A percentile compares a stretch with the other conserved stretches of the same genome.
Conservation (phyloP, 2,329 filamentous ascomycete species). For the Penicillium olsonii region DNA sequence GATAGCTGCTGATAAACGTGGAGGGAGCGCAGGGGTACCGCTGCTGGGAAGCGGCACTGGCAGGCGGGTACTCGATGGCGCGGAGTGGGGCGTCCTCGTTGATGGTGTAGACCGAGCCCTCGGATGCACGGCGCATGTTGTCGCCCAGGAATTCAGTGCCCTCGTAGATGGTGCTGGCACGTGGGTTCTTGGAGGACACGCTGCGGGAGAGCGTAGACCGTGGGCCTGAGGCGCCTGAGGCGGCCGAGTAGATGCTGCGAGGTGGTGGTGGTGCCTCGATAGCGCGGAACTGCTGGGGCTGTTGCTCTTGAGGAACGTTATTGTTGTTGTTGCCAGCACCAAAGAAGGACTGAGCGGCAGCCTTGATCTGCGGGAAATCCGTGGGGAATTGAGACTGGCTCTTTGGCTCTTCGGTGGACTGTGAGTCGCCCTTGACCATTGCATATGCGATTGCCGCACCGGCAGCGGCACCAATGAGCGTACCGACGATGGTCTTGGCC, state of each 20-base stretch:
- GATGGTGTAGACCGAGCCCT: constrained; percentile 39
- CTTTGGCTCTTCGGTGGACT: constrained; percentile 24
- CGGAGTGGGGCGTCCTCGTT: constrained; percentile 37
- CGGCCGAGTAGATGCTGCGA: constrained; percentile 24
- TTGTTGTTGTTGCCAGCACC: constrained; percentile 1
- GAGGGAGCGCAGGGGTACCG: constrained; percentile 35
- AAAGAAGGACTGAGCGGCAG: constrained; percentile 22
- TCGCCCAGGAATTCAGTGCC: constrained; percentile 37
- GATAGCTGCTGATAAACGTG: constrained; percentile 46
- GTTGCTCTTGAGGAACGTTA: constrained; percentile 15
- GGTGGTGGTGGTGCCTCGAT: constrained; percentile 34
- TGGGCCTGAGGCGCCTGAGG: constrained; percentile 29
- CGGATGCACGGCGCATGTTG: constrained; percentile 38
- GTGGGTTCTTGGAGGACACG: constrained; percentile 41
- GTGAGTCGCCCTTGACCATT: constrained; percentile 62
- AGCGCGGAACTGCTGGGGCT: constrained; percentile 31
- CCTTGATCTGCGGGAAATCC: constrained; percentile 27
- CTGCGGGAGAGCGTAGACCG: constrained; percentile 37
- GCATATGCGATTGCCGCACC: constrained; percentile 76
- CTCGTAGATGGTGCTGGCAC: constrained; percentile 45
- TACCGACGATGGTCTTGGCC: constrained; percentile 69
- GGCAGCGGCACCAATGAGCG: constrained; percentile 75
- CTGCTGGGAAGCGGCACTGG: constrained; percentile 23
- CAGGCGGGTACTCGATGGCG: constrained; percentile 42
- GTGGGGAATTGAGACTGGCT: constrained; percentile 27